Conservation (phyloP, 179 eudicot genomes). For the Spergularia azorica region DNA sequence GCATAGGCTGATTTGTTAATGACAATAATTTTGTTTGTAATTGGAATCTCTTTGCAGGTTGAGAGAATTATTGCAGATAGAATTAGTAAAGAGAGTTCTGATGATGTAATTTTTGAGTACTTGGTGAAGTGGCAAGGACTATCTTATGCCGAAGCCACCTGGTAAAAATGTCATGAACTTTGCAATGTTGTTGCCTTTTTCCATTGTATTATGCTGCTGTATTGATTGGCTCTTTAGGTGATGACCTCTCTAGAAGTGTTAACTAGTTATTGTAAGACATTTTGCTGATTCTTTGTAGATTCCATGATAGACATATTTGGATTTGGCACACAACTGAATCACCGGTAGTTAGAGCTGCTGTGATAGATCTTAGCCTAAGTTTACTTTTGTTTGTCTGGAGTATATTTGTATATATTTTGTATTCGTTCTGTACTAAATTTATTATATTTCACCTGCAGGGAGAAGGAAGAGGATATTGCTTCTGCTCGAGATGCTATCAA, state of each 20-base stretch:
- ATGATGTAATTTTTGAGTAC: constrained; percentile 71
- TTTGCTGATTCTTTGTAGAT: background rate
- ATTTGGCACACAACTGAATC: background rate
- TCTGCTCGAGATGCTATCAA: constrained; percentile 88
- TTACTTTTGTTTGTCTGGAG: background rate
- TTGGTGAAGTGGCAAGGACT: constrained; percentile 98
- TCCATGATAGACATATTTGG: background rate
- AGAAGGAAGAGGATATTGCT: constrained; percentile 76
- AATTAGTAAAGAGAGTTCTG: constrained; percentile 56
- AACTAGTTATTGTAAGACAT: background rate
- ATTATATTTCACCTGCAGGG: constrained; percentile 53
- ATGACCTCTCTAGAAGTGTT: background rate
- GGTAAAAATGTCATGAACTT: constrained; percentile 45
- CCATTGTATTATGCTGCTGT: background rate
- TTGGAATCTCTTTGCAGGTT: constrained; percentile 52
- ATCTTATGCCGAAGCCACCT: constrained; percentile 99
- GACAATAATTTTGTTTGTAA: background rate
- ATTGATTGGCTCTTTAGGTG: background rate
- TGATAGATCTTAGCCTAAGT: constrained; percentile 2
- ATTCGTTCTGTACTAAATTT: background rate
- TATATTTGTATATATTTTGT: background rate
- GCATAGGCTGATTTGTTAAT: background rate
- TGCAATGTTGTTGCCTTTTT: background rate
- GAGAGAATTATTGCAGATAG: constrained; percentile 95
- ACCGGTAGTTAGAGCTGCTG: constrained; percentile 2